A percentile compares a stretch with the other conserved stretches of the same genome.
Conservation (phyloP, 116 monocot genomes). For the Zostera marina region DNA sequence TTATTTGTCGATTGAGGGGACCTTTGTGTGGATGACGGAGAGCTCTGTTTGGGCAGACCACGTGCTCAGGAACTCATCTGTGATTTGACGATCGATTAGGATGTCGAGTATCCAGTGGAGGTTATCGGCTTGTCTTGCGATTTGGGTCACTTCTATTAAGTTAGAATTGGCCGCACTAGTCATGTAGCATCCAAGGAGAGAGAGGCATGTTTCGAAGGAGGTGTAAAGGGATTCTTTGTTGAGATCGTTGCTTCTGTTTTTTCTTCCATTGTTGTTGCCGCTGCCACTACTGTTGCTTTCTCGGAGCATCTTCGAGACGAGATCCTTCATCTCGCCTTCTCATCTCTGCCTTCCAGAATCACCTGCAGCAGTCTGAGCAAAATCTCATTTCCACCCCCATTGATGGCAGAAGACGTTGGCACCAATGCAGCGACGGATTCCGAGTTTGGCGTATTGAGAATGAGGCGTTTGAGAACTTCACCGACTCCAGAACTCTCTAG, state of each 20-base stretch:
- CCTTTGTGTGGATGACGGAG: constrained; percentile 32
- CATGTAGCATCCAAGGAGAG: constrained; percentile 33
- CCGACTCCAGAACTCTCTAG: constrained; percentile 61
- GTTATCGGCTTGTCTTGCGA: constrained; percentile 78
- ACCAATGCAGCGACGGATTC: not conserved
- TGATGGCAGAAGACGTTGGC: not conserved
- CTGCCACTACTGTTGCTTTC: constrained; percentile 36
- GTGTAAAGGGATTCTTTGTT: constrained; percentile 74
- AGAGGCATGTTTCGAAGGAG: constrained; percentile 55
- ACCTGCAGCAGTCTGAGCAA: constrained; percentile 72
- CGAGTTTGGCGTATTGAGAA: constrained; percentile 4
- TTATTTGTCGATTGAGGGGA: constrained; percentile 58
- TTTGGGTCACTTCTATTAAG: constrained; percentile 29
- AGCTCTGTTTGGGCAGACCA: constrained; percentile 67
- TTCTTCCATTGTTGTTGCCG: constrained; percentile 3
- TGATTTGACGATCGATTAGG: constrained; percentile 62
- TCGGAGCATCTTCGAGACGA: constrained; percentile 89
- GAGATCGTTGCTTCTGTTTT: constrained; percentile 16
- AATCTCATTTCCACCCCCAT: constrained; percentile 35
- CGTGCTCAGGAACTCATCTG: constrained; percentile 57
- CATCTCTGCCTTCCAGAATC: constrained; percentile 88
- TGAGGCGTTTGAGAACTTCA: constrained; percentile 84
- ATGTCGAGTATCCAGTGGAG: constrained; percentile 89
- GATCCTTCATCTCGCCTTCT: constrained; percentile 92
- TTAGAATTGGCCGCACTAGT: constrained; percentile 19